phyloP scores from a whole-genome alignment of 805 yeast species.

The Kodamaea kaohsiungensis region DNA sequence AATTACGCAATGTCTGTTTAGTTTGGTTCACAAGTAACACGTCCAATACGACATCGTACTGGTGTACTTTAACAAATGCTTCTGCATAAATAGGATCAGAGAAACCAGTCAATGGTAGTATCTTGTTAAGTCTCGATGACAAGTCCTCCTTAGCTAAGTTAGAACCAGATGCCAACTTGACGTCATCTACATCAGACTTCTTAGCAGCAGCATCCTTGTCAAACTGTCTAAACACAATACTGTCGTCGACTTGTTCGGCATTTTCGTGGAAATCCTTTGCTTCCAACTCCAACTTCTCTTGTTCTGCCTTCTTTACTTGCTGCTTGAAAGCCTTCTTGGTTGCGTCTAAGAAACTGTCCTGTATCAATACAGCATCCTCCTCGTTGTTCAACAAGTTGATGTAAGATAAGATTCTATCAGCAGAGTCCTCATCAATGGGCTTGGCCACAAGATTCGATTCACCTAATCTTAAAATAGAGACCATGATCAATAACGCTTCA shows the following conservation, averaged over 20 bases:
- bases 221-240: slow-evolving; percentile 78
- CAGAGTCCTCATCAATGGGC: slow-evolving; percentile 92
- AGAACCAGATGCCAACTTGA: slow-evolving; percentile 54
- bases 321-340: slow-evolving; percentile 81
- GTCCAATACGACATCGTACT: slow-evolving; percentile 92
- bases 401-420: slow-evolving; percentile 91
- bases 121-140: slow-evolving; percentile 80
- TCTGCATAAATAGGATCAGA: slow-evolving; percentile 98
- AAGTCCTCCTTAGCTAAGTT: slow-evolving; percentile 56
- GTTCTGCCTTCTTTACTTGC: slow-evolving; percentile 63
- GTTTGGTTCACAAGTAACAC: slow-evolving; percentile 95
- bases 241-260: slow-evolving; percentile 78
- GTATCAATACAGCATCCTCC: slow-evolving; percentile 50
- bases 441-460: slow-evolving; percentile 67
- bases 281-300: slow-evolving; percentile 54
- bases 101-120: slow-evolving; percentile 95
- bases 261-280: slow-evolving; percentile 59
- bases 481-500: slow-evolving; percentile 90
- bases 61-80: slow-evolving; percentile 94
- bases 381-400: slow-evolving; percentile 76
- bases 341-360: slow-evolving; percentile 79
- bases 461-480: slow-evolving; percentile 87
- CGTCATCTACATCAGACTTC: slow-evolving; percentile 48
- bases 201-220: slow-evolving; percentile 40
- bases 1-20: slow-evolving; percentile 81